Evolutionary conservation across 768 basidiomycete genomes (phyloP), one percentile per base, ranked within the genome.

Genomic region (Pisolithus tinctorius): DNA sequence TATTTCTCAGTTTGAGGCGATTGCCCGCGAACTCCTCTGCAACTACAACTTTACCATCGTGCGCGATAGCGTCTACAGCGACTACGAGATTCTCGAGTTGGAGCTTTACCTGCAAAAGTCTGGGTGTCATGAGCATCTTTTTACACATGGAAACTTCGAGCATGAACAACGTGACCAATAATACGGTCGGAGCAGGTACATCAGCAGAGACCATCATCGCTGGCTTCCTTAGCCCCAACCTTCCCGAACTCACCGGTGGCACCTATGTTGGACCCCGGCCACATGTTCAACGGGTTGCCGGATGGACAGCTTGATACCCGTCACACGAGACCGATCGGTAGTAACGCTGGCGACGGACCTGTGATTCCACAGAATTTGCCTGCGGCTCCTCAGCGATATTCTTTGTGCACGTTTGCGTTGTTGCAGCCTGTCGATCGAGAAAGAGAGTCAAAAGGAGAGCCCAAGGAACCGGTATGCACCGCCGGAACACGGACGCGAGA

Each of bases 321-420:
- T 14, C 63, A 55, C 45, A 30, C 51, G 17, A 41, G 48, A 8
- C n/a, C 47, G 9, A 55, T 44, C 13, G 20, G 34, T 2, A 44
- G 27, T 20, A 36, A 43, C 6, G 46, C 48, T 47, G 43, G 55
- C 39, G 59, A 61, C 45, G 54, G 30, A 7, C 66, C 64, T 13
- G 62, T 60, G 9, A 58, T 63, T 43, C 61, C 64, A 6, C 55
- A 54, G 25, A 54, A 34, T 50, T n/a, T 11, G 4, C 36, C 49
- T 14, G n/a, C 45, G 51, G 14, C 3, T 20, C 25, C 56, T 41
- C 56, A 52, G 27, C 60, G 51, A 1, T 48, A 57, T 25, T 20
- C 48, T 16, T 54, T 50, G 17, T 52, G 57, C 40, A 42, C 53
- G 13, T 40, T 44, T 3, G 8, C 55, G 10, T 52, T 56, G 11